A percentile compares a stretch with the other conserved stretches of the same genome.
These are phyloP conservation scores for Sporothrix brunneoviolacea DNA, from an alignment of 2,329 filamentous ascomycete species.

Conservation along the genomic window DNA sequence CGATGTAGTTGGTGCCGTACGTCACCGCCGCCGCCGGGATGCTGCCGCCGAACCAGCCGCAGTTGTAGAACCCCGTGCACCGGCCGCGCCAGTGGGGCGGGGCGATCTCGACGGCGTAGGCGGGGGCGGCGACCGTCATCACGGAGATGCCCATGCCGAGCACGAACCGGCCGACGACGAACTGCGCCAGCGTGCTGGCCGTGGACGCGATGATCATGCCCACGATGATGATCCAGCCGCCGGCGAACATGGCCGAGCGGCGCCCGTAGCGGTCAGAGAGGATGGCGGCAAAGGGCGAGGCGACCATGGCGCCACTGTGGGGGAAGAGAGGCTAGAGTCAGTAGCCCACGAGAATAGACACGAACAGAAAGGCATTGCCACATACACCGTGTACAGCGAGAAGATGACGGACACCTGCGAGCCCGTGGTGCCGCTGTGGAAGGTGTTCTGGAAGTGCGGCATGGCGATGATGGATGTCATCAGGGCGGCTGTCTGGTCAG, in stretches of 20 bases:
- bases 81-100: constrained; percentile 46
- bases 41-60: constrained; percentile 31
- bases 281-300: constrained; percentile 35
- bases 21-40: constrained; percentile 44
- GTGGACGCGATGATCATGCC: constrained; percentile 39
- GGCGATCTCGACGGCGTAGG: constrained; percentile 41
- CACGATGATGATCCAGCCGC: constrained; percentile 37
- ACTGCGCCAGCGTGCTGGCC: constrained; percentile 30
- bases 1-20: constrained; percentile 40
- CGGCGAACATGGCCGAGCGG: constrained; percentile 38
- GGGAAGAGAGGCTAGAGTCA: too few relatives aligned
- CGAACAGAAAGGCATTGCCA: constrained; percentile 3
- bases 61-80: constrained; percentile 44
- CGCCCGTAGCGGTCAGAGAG: constrained; percentile 40
- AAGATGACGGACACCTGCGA: constrained; percentile 35
- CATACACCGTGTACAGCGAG: constrained; percentile 43
- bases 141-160: constrained; percentile 41
- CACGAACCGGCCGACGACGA: constrained; percentile 40
- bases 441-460: constrained; percentile 34
- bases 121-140: constrained; percentile 43
- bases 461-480: constrained; percentile 40
- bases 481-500: constrained; percentile 27
- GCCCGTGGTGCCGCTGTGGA: constrained; percentile 33
- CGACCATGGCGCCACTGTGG: constrained; percentile 38
- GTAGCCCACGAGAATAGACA: neutral